Conservation (phyloP, 352 stramenopile species). For the Phytophthora crassamura region DNA sequence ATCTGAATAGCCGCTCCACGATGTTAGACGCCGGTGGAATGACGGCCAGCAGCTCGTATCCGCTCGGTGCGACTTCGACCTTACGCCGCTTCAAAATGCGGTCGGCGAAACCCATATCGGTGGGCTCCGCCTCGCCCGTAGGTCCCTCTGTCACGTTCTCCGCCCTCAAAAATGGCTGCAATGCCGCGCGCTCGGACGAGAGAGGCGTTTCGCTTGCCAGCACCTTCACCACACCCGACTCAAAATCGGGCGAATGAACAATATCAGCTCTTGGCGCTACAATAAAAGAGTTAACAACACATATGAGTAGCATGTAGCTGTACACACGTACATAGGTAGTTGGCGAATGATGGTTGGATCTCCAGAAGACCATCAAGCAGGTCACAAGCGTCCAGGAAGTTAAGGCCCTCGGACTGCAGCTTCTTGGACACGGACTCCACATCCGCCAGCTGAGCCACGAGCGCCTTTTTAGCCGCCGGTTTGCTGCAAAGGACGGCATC, state of each 20-base stretch:
- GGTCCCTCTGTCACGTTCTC: no score
- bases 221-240: no score
- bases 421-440: constrained; percentile 6
- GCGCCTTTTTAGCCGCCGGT: constrained; percentile 1
- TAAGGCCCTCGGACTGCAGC: neutral
- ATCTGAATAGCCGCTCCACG: constrained; percentile 12
- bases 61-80: neutral
- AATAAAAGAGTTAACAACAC: constrained; percentile 7
- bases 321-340: constrained; percentile 9
- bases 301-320: neutral
- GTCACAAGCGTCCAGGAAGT: constrained; percentile 1
- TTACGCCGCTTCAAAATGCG: no score
- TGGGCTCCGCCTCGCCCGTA: no score
- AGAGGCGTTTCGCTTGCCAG: no score
- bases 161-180: no score
- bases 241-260: no score
- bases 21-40: constrained; percentile 8
- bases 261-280: constrained; percentile 1
- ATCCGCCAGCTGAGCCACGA: neutral
- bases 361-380: constrained; percentile 10
- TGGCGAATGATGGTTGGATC: neutral
- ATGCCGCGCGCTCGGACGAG: no score
- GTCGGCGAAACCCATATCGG: no score
- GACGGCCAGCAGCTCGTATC: neutral
- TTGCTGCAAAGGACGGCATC: constrained; percentile 2